Evolutionary conservation across 1,284 basidiomycete species (phyloP).

Genomic region (Ceratobasidium sp.): DNA sequence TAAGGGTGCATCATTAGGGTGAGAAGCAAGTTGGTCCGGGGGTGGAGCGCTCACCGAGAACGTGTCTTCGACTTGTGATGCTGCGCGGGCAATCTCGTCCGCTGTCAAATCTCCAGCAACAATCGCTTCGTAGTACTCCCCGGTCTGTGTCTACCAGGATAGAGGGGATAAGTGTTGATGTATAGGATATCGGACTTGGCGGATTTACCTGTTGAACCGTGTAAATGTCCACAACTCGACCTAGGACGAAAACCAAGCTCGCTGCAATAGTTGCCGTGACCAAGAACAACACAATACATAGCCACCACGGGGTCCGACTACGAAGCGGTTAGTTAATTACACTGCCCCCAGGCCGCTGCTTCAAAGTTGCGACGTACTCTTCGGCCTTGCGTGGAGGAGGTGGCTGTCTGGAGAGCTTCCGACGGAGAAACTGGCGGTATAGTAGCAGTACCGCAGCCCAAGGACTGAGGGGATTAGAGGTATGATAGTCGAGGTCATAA

Average conservation of each 20-base stretch:
- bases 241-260: slow-evolving; percentile 29
- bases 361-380: slow-evolving; percentile 16
- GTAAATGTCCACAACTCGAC: slow-evolving; percentile 34
- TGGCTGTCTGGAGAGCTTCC: neutral
- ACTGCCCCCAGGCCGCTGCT: neutral
- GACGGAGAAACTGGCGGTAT: slow-evolving; percentile 6
- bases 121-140: slow-evolving; percentile 21
- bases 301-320: slow-evolving; percentile 39
- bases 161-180: no score
- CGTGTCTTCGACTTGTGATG: slow-evolving; percentile 14
- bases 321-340: neutral
- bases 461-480: slow-evolving; percentile 32
- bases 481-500: slow-evolving; percentile 38
- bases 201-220: slow-evolving; percentile 28
- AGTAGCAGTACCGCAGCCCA: slow-evolving; percentile 29
- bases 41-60: slow-evolving; percentile 22
- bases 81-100: slow-evolving; percentile 24
- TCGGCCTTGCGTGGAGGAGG: neutral
- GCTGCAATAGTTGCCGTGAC: slow-evolving; percentile 39
- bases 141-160: slow-evolving; percentile 38
- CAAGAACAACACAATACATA: slow-evolving; percentile 38
- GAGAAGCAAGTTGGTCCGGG: neutral
- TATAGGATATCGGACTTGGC: neutral
- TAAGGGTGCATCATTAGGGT: neutral
- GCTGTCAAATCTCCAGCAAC: slow-evolving; percentile 31